A percentile compares a stretch with the other conserved stretches of the same genome.
phyloP scores from a whole-genome alignment of 2,329 filamentous ascomycete species.

The Hypoxylon sp. region DNA sequence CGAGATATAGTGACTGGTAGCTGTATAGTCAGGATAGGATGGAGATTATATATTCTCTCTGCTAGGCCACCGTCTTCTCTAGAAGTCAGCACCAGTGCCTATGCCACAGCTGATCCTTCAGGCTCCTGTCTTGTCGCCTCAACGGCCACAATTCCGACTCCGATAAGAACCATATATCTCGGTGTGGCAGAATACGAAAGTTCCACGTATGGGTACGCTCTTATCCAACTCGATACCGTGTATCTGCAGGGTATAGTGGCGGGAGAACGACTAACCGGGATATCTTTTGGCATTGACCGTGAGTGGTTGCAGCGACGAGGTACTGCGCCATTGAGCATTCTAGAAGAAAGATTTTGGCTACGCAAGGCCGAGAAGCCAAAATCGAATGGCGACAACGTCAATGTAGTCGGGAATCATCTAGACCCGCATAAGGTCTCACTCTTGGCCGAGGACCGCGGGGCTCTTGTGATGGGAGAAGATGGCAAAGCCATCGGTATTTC shows the following conservation, averaged over 20 bases:
- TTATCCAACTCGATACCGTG: background rate
- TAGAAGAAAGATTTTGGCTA: background rate
- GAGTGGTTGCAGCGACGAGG: background rate
- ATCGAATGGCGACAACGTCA: background rate
- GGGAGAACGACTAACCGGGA: background rate
- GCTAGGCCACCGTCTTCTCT: background rate
- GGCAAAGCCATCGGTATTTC: background rate
- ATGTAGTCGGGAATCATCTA: background rate
- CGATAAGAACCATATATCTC: conserved; percentile 1
- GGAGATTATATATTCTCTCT: background rate
- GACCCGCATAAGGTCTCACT: background rate
- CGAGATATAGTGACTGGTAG: background rate
- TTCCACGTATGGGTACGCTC: background rate
- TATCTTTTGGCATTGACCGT: background rate
- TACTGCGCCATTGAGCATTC: background rate
- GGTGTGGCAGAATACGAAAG: background rate
- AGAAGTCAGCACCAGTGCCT: background rate
- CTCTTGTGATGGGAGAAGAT: conserved; percentile 1
- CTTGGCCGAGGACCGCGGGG: conserved; percentile 1
- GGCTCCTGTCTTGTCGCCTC: conserved; percentile 4
- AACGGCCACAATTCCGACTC: background rate
- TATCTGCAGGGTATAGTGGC: background rate
- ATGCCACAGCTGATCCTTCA: background rate
- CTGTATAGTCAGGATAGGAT: background rate
- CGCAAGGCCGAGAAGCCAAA: background rate